phyloP scores from a whole-genome alignment of 108 stramenopile species.

The Cyclotella kingstonii region DNA sequence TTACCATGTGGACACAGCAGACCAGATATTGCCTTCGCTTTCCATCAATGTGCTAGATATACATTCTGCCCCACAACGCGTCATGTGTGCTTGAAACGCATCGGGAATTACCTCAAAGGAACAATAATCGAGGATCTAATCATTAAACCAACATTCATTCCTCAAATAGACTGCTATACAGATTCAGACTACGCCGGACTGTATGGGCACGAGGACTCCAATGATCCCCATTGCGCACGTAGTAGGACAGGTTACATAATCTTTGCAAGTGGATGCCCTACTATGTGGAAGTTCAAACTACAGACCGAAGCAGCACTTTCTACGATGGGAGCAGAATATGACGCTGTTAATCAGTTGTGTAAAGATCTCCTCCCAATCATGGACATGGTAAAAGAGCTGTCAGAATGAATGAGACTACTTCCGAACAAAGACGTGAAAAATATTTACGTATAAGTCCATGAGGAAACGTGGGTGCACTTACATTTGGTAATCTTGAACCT shows the following conservation, averaged over 20 bases:
- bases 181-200: constrained; percentile 9
- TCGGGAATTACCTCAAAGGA: neutral
- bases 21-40: constrained; percentile 39
- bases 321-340: constrained; percentile 44
- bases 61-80: neutral
- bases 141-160: constrained; percentile 5
- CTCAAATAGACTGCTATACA: constrained; percentile 45
- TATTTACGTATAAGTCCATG: constrained; percentile 11
- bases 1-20: constrained; percentile 41
- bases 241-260: constrained; percentile 57
- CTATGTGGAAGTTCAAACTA: constrained; percentile 20
- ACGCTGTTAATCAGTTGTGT: constrained; percentile 9
- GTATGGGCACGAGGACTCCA: constrained; percentile 21
- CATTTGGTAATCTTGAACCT: constrained; percentile 10
- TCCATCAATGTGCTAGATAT: constrained; percentile 28
- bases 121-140: constrained; percentile 19
- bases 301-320: constrained; percentile 28
- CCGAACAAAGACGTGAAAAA: neutral
- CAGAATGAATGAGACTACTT: neutral
- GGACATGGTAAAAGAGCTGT: constrained; percentile 30
- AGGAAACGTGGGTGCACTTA: constrained; percentile 37
- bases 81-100: neutral
- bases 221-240: constrained; percentile 34
- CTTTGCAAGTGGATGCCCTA: constrained; percentile 9
- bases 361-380: constrained; percentile 33